Conservation (phyloP, 805 yeast genomes). For the Myxozyma melibiosi region DNA sequence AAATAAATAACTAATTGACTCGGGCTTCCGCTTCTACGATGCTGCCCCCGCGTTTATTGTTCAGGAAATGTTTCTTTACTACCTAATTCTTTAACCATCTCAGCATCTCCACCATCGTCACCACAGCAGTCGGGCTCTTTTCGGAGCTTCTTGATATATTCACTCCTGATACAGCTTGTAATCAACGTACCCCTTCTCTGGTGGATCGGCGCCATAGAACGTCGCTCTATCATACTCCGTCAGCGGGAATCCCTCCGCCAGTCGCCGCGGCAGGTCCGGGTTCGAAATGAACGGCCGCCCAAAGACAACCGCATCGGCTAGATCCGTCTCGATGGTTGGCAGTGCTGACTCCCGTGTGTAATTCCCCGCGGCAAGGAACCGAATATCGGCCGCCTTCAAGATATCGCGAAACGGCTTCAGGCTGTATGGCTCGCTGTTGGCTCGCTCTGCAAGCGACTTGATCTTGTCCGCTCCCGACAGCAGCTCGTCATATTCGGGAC, state of each 20-base stretch:
- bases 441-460: neutral
- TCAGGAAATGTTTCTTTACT: no score
- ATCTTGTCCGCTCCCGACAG: neutral
- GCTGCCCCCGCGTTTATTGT: no score
- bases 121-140: no score
- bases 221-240: neutral
- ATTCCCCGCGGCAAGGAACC: slow-evolving; percentile 14
- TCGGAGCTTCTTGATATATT: no score
- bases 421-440: neutral
- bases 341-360: slow-evolving; percentile 24
- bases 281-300: slow-evolving; percentile 57
- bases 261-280: slow-evolving; percentile 55
- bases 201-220: neutral
- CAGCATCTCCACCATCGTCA: no score
- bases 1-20: no score
- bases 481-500: neutral
- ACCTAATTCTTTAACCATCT: no score
- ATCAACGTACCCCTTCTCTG: neutral
- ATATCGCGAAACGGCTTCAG: neutral
- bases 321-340: neutral
- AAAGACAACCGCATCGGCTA: slow-evolving; percentile 41
- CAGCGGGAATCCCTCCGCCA: slow-evolving; percentile 45
- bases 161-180: no score
- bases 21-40: no score
- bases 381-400: neutral